Evolutionary conservation across 805 yeast genomes (phyloP).

Genomic region (Brettanomyces nanus): DNA sequence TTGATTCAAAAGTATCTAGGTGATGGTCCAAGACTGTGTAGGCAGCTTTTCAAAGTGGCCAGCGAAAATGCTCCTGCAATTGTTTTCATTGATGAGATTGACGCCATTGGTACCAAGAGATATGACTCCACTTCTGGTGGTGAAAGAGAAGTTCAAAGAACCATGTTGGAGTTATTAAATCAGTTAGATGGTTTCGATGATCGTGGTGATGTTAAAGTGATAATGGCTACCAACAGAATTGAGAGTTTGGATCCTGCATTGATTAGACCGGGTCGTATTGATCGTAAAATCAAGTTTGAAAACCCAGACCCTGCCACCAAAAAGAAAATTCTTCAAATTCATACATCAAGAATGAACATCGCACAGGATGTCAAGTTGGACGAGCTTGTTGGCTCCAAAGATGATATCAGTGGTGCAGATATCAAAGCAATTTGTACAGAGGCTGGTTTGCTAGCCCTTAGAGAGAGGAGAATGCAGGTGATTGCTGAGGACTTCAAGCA

Average conservation of each 20-base stretch:
- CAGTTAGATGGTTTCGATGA: conserved; percentile 97
- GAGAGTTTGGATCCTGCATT: conserved; percentile 93
- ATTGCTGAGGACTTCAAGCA: conserved; percentile 87
- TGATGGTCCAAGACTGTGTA: conserved; percentile 91
- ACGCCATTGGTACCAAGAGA: conserved; percentile 98
- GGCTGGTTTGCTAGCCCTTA: conserved; percentile 89
- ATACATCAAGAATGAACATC: conserved; percentile 87
- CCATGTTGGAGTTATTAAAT: conserved; percentile 91
- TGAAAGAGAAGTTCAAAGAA: conserved; percentile 94
- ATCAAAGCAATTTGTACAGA: conserved; percentile 97
- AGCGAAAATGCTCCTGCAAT: conserved; percentile 98
- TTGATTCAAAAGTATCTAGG: conserved; percentile 94
- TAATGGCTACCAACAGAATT: conserved; percentile 96
- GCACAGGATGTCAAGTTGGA: conserved; percentile 84
- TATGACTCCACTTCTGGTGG: conserved; percentile 91
- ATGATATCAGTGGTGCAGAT: conserved; percentile 95
- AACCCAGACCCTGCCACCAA: conserved; percentile 91
- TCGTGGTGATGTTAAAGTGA: conserved; percentile 93
- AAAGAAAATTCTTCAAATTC: conserved; percentile 86
- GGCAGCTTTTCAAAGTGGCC: conserved; percentile 94
- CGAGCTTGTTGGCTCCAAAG: conserved; percentile 82
- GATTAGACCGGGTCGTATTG: conserved; percentile 95
- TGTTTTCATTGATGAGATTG: conserved; percentile 96
- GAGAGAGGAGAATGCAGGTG: conserved; percentile 97
- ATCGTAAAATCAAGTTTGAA: conserved; percentile 90